Conservation (phyloP, 2,329 filamentous ascomycete genomes). For the Penicillium sp. region DNA sequence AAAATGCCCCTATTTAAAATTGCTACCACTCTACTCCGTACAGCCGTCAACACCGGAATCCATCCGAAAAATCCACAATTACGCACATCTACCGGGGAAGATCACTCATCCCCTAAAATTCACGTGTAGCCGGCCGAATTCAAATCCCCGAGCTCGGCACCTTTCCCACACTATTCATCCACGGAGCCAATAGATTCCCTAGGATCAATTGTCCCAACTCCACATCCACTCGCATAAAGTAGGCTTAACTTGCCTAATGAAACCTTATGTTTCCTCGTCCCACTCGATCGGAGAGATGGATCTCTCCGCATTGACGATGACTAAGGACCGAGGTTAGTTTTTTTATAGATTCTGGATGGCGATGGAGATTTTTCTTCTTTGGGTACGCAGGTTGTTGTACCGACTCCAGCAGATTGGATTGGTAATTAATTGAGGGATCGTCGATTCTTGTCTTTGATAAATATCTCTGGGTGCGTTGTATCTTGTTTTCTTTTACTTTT, state of each 20-base stretch:
- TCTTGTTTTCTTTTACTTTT: neutral
- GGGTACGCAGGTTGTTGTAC: neutral
- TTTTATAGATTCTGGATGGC: constrained; percentile 4
- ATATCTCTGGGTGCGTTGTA: neutral
- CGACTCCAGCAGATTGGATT: neutral
- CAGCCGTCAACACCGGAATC: neutral
- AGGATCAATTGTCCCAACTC: neutral
- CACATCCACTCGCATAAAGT: neutral
- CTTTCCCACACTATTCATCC: neutral
- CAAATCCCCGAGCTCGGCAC: constrained; percentile 12
- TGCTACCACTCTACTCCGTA: no score
- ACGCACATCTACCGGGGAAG: neutral
- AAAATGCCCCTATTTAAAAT: neutral
- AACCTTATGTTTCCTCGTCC: neutral
- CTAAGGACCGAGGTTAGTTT: constrained; percentile 19
- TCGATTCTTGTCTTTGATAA: neutral
- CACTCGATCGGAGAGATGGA: constrained; percentile 17
- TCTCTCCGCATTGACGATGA: constrained; percentile 24
- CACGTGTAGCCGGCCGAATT: constrained; percentile 19
- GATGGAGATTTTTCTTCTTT: neutral
- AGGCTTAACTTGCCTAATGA: neutral
- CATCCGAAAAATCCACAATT: neutral
- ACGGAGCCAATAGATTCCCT: neutral
- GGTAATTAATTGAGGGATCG: neutral
- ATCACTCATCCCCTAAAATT: neutral